Percentiles rank a stretch among this genome's conserved stretches.
Conservation (phyloP, 2,329 filamentous ascomycete genomes). For the Aureobasidium sp. region DNA sequence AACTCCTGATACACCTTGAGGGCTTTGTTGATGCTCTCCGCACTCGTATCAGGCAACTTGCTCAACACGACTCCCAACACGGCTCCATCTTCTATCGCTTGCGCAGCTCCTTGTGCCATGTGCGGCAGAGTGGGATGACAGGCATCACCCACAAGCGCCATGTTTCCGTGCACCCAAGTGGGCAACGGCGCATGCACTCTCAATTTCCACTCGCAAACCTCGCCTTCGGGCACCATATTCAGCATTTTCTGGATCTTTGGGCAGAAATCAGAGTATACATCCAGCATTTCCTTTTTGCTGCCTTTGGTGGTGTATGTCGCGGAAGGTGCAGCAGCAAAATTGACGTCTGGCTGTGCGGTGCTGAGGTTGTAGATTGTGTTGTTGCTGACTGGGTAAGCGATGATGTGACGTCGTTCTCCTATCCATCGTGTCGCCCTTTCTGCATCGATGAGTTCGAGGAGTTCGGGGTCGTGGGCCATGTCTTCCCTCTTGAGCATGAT, state of each 20-base stretch:
- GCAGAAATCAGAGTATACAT: slow-evolving; percentile 53
- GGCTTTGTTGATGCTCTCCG: slow-evolving; percentile 43
- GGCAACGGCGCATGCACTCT: slow-evolving; percentile 53
- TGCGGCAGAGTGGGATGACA: slow-evolving; percentile 58
- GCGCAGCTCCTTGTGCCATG: slow-evolving; percentile 55
- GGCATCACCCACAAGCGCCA: slow-evolving; percentile 51
- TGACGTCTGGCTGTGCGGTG: slow-evolving; percentile 52
- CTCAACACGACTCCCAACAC: slow-evolving; percentile 46
- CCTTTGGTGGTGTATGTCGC: slow-evolving; percentile 57
- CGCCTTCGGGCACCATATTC: slow-evolving; percentile 53
- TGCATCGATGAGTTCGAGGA: slow-evolving; percentile 57
- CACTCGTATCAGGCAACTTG: slow-evolving; percentile 39
- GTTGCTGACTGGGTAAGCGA: slow-evolving; percentile 65
- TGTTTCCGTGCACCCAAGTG: slow-evolving; percentile 50
- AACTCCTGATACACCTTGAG: slow-evolving; percentile 49
- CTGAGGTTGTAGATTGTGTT: slow-evolving; percentile 61
- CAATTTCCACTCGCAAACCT: slow-evolving; percentile 60
- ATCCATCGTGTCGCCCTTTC: slow-evolving; percentile 68
- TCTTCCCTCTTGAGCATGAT: slow-evolving; percentile 65
- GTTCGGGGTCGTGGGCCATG: slow-evolving; percentile 59
- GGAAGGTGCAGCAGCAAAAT: slow-evolving; percentile 50
- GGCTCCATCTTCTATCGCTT: slow-evolving; percentile 56
- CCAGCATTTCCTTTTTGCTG: slow-evolving; percentile 52
- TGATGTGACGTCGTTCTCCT: slow-evolving; percentile 65
- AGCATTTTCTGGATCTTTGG: slow-evolving; percentile 54